A percentile compares a stretch with the other conserved stretches of the same genome.
Conservation (phyloP, 345 rosid species). For the Eucalyptus leucophloia region DNA sequence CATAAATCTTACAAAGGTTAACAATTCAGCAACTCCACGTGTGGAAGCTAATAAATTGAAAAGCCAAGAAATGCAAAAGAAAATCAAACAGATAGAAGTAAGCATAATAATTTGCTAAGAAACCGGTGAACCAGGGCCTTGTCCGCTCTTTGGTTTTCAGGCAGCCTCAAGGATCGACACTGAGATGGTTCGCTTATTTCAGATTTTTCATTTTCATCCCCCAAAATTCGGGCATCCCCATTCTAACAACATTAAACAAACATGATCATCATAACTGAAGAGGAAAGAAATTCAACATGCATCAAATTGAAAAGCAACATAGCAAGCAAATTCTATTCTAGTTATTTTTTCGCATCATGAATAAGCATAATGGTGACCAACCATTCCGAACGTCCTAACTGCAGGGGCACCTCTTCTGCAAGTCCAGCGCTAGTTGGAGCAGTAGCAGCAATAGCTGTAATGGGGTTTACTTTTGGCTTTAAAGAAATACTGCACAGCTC, state of each 20-base stretch:
- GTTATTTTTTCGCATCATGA: not conserved
- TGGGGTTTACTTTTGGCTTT: constrained; percentile 63
- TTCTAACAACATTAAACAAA: constrained; percentile 29
- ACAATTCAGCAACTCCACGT: not conserved
- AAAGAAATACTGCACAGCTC: not conserved
- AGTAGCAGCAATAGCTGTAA: constrained; percentile 27
- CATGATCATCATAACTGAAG: not conserved
- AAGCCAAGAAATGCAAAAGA: not conserved
- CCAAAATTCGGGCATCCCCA: constrained; percentile 78
- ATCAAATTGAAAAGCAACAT: not conserved
- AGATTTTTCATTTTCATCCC: constrained; percentile 82
- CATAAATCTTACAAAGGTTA: not conserved
- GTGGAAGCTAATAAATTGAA: not conserved
- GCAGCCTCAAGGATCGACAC: constrained; percentile 77
- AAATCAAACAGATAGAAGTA: not conserved
- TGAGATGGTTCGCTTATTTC: constrained; percentile 80
- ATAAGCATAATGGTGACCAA: constrained; percentile 7
- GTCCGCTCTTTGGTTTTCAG: constrained; percentile 69
- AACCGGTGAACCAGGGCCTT: constrained; percentile 15
- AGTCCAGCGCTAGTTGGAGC: constrained; percentile 54
- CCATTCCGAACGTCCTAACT: constrained; percentile 75
- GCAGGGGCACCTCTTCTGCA: constrained; percentile 55
- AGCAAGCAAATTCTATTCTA: not conserved
- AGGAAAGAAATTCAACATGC: not conserved
- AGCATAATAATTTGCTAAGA: not conserved